Evolutionary conservation across 257 asterid species (phyloP).

Genomic region (Solanum neorickii): DNA sequence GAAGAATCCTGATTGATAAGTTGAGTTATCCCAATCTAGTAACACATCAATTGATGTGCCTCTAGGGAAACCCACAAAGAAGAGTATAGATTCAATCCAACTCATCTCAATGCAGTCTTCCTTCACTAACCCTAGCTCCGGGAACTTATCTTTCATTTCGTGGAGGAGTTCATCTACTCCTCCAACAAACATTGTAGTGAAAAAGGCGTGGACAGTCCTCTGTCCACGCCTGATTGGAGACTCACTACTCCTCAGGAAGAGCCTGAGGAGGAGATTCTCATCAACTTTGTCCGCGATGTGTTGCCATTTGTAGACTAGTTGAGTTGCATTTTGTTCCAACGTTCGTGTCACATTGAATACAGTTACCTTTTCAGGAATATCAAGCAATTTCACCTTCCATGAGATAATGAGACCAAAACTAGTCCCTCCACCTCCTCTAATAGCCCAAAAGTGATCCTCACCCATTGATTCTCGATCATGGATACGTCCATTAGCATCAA

Average conservation of each 20-base stretch:
- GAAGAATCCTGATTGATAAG: neutral
- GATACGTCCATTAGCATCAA: neutral
- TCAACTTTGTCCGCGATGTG: neutral
- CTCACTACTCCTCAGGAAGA: neutral
- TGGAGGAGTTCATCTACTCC: neutral
- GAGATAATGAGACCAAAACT: neutral
- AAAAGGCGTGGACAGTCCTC: neutral
- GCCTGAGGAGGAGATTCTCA: neutral
- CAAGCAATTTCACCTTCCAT: neutral
- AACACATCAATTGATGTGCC: neutral
- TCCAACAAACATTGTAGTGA: neutral
- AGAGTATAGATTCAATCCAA: neutral
- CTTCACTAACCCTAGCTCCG: neutral
- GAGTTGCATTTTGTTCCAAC: neutral
- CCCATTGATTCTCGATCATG: neutral
- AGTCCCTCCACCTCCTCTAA: neutral
- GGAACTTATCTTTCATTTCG: neutral
- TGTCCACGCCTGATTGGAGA: neutral
- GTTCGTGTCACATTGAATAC: neutral
- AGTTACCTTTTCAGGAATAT: neutral
- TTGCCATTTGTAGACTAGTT: neutral
- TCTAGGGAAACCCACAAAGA: neutral
- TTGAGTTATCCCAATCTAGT: neutral
- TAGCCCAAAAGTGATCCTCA: neutral
- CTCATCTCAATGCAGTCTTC: neutral